These are phyloP conservation scores for Geranium brycei DNA, from an alignment of 345 rosid genomes.

Conservation along the genomic window DNA sequence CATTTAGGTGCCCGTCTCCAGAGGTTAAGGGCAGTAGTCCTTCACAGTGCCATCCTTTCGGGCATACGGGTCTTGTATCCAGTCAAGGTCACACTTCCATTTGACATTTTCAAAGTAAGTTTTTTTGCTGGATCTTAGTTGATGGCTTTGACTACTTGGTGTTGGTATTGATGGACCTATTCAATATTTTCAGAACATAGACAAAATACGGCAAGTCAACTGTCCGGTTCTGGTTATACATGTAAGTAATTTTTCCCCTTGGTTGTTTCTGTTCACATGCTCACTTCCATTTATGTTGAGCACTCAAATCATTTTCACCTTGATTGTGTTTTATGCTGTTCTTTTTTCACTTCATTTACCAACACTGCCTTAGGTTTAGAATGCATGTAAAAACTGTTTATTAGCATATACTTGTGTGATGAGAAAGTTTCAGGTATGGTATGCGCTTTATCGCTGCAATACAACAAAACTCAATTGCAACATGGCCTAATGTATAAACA, in stretches of 20 bases:
- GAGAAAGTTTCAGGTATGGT: too few species aligned
- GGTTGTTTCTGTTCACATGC: neutral
- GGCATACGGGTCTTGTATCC: conserved; percentile 90
- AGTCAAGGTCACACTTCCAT: conserved; percentile 90
- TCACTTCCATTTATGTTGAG: neutral
- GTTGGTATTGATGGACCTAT: conserved; percentile 10
- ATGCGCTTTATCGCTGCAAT: too few species aligned
- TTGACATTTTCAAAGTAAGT: conserved; percentile 76
- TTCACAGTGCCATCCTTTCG: conserved; percentile 92
- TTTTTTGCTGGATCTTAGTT: neutral
- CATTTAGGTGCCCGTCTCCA: conserved; percentile 68
- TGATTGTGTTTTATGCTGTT: neutral
- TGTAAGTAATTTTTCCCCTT: conserved; percentile 36
- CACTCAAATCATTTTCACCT: neutral
- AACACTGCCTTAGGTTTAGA: too few species aligned
- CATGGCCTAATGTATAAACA: neutral
- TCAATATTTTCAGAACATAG: conserved; percentile 63
- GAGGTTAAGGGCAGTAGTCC: conserved; percentile 70
- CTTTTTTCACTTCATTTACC: too few species aligned
- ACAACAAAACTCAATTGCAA: too few species aligned
- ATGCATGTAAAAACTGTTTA: too few species aligned
- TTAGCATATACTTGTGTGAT: too few species aligned
- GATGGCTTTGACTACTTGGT: neutral
- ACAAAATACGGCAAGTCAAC: conserved; percentile 77
- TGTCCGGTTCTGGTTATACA: conserved; percentile 92